These are phyloP conservation scores for Cryptococcus depauperatus DNA, from an alignment of 1,284 basidiomycete genomes.

Conservation along the genomic window DNA sequence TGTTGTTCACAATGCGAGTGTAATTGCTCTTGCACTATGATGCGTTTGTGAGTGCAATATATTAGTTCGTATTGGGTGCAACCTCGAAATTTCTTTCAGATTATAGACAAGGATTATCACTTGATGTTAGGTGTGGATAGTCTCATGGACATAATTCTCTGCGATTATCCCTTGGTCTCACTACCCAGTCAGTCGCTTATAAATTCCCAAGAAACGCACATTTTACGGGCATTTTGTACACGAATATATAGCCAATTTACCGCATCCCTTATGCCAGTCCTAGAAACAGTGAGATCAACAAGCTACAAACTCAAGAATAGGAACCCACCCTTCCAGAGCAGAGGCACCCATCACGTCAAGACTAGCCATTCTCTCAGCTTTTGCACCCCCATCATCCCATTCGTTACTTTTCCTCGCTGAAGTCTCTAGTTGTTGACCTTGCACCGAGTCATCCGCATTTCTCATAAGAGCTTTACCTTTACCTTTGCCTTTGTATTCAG, in stretches of 20 bases:
- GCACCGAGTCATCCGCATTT: neutral
- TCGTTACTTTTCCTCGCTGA: slow-evolving; percentile 1
- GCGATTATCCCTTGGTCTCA: too few species aligned
- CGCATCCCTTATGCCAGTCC: slow-evolving; percentile 78
- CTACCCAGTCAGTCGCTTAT: too few species aligned
- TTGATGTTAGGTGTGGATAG: too few species aligned
- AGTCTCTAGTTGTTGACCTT: neutral
- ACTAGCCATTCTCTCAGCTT: slow-evolving; percentile 57
- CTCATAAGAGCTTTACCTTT: slow-evolving; percentile 11
- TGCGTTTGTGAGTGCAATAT: too few species aligned
- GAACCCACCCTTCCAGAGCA: slow-evolving; percentile 72
- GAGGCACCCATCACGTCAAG: slow-evolving; percentile 84
- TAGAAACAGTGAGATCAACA: slow-evolving; percentile 33
- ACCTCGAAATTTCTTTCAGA: too few species aligned
- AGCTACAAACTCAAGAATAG: neutral
- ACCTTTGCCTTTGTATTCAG: slow-evolving; percentile 7
- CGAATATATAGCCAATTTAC: slow-evolving; percentile 90
- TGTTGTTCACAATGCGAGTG: too few species aligned
- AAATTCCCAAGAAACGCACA: too few species aligned
- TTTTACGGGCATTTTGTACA: slow-evolving; percentile 74
- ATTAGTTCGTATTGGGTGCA: too few species aligned
- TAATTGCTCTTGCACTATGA: too few species aligned
- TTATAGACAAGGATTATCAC: too few species aligned
- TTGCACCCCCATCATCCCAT: slow-evolving; percentile 51
- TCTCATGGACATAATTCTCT: too few species aligned